Evolutionary conservation across 257 asterid species (phyloP).

Genomic region (Knoxia roxburghii): DNA sequence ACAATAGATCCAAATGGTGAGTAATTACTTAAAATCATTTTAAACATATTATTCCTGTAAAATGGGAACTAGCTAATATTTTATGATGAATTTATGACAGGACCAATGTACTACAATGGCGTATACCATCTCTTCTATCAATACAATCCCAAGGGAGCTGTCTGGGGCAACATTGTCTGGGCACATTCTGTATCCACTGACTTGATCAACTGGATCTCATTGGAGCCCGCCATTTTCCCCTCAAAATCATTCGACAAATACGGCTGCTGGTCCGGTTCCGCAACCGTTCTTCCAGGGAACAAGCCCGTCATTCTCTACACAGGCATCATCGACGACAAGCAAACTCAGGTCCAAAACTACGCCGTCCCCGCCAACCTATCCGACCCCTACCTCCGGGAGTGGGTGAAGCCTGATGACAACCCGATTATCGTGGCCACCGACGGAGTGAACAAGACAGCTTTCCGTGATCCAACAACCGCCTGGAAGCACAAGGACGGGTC

Average conservation of each 20-base stretch:
- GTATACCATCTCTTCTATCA: slow-evolving; percentile 70
- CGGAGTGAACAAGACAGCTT: slow-evolving; percentile 39
- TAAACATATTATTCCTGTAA: no score
- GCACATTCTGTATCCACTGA: slow-evolving; percentile 72
- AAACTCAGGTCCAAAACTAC: slow-evolving; percentile 71
- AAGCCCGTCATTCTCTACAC: slow-evolving; percentile 70
- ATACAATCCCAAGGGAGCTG: slow-evolving; percentile 66
- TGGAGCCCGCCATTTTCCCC: slow-evolving; percentile 48
- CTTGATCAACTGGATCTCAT: slow-evolving; percentile 49
- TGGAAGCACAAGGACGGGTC: slow-evolving; percentile 56
- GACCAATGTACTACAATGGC: slow-evolving; percentile 73
- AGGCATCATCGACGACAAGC: slow-evolving; percentile 44
- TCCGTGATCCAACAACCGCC: slow-evolving; percentile 82
- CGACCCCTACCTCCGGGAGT: slow-evolving; percentile 51
- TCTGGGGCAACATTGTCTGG: slow-evolving; percentile 82
- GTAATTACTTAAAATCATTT: no score
- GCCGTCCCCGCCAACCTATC: slow-evolving; percentile 60
- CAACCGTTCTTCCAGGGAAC: slow-evolving; percentile 59
- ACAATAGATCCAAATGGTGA: slow-evolving; percentile 41
- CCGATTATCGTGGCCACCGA: slow-evolving; percentile 43
- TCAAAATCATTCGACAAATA: slow-evolving; percentile 53
- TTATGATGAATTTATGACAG: slow-evolving; percentile 21
- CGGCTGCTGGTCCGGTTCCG: slow-evolving; percentile 92
- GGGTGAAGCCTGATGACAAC: slow-evolving; percentile 72
- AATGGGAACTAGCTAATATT: no score